These are phyloP conservation scores for Escallonia herrerae DNA, from an alignment of 129 eudicot genomes.

Conservation along the genomic window DNA sequence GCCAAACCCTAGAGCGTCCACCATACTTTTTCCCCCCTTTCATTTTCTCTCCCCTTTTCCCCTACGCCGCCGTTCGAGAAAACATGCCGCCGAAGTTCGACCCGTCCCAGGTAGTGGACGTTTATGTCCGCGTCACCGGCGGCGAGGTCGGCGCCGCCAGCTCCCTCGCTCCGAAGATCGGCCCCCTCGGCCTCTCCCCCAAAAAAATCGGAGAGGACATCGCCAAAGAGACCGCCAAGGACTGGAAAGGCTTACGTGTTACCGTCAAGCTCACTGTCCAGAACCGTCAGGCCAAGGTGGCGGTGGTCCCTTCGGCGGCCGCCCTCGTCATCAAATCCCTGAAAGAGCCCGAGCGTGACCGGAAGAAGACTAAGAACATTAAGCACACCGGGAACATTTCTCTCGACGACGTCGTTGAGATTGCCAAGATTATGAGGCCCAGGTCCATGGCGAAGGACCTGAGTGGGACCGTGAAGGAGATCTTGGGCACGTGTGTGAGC, in stretches of 20 bases:
- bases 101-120: constrained; percentile 61
- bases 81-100: constrained; percentile 83
- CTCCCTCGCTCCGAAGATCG: constrained; percentile 72
- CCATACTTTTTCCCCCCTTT: no score
- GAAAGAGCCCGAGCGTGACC: constrained; percentile 70
- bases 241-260: constrained; percentile 76
- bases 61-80: no score
- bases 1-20: no score
- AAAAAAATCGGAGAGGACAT: constrained; percentile 71
- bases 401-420: constrained; percentile 57
- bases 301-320: constrained; percentile 77
- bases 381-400: constrained; percentile 58
- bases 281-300: constrained; percentile 65
- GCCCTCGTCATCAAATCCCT: constrained; percentile 68
- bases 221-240: constrained; percentile 71
- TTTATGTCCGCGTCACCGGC: constrained; percentile 66
- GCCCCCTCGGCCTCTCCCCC: constrained; percentile 72
- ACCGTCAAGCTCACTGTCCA: constrained; percentile 73
- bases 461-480: constrained; percentile 62
- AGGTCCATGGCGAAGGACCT: constrained; percentile 71
- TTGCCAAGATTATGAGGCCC: constrained; percentile 51
- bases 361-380: constrained; percentile 70
- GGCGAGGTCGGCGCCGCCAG: constrained; percentile 75
- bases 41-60: no score
- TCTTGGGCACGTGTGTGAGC: constrained; percentile 59